Base-by-base conservation (phyloP, 2,329 filamentous ascomycete species). In the Colletotrichum incanum region DNA sequence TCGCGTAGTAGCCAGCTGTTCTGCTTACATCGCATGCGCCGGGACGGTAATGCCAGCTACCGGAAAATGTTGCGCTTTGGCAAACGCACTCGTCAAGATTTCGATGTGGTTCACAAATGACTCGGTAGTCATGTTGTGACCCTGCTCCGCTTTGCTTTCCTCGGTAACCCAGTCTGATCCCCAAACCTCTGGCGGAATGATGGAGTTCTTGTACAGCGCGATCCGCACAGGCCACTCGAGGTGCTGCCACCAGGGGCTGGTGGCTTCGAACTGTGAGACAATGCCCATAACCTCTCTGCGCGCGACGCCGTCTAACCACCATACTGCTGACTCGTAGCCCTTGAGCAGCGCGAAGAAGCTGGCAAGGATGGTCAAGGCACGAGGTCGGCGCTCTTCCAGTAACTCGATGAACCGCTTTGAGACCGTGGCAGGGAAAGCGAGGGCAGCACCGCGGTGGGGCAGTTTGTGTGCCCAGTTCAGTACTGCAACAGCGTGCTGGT, bases 261-360 rank as follows among this genome's bases (percentile, higher is more conserved):
- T 87, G 2, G 86, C 84, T 76, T 90, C 87, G 77, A 91, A 91
- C 45, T 90, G 80, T 45, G 86, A 86, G 26, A 90, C 86, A 31
- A 93, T 86, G 26, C 91, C 91, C 77, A 90, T 87, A 20, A 94
- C 89, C 76, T 94, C 90, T 67, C 90, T 87, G 20, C 88, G 86
- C 9, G 91, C 88, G 76, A 93, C 91, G 49, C 92, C 91, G 26
- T 90, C 86, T 37, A 93, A 82, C 92, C 92, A 94, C 92, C 92
- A 94, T 20, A 91, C 83, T 20, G 69, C 52, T 20, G 84, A 80
- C 72, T 92, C 88, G 73, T 92, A 84, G 43, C 86, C 86, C 77
- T 91, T 91, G 58, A 93, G 83, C 47, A 92, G 82, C 37, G 90
- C 91, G 76, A 92, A 92, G 79, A 92, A 93, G 78, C 89, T 91